Base-by-base conservation (phyloP, 2,329 filamentous ascomycete species). In the Penicillium aurantiogriseum region DNA sequence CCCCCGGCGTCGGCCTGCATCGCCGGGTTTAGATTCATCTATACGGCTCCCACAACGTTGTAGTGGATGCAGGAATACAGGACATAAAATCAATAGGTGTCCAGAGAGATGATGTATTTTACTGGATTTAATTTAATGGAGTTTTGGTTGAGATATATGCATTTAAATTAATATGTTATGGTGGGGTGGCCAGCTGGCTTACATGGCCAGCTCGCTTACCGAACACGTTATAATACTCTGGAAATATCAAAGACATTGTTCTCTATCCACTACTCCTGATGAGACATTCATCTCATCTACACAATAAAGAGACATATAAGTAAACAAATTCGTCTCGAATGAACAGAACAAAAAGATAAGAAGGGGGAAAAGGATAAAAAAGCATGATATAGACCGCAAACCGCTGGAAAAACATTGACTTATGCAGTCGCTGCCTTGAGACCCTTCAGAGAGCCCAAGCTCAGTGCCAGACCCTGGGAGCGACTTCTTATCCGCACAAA, bases 401-500 rank as follows among this genome's bases (percentile, higher is more conserved):
- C 65, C 67, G 65, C 67, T 67, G 58, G 57, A 63, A 67, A 63
- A 62, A 60, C 36, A 63, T 71, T 61, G 67, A 69, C 70, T 74
- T 61, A 76, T 67, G 73, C 71, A 53, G 73, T 60, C 50, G 73
- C 72, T 78, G 93, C 94, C 80, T 92, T 96, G 61, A 99, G 80
- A 2, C 94, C 94, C 80, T 97, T 99, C 70, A 99, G 81, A 49
- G 91, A 95, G 33, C 94, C 94, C 63, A 99, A 80, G 78, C 93
- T 97, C 67, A 99, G 80, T 11, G 94, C 94, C 71, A 99, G 81
- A 48, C 94, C 94, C 79, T 99, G 94, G 38, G 92, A 96, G 73
- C 94, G 89, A 81, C 92, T 97, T 78, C 94, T 88, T 85, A 99
- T 99, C 74, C 94, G 88, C 63, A 99, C 92, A 76, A 99, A 99